A percentile compares a stretch with the other conserved stretches of the same genome.
These are phyloP conservation scores for Diaporthe sp. DNA, from an alignment of 2,329 filamentous ascomycete genomes.

Conservation along the genomic window DNA sequence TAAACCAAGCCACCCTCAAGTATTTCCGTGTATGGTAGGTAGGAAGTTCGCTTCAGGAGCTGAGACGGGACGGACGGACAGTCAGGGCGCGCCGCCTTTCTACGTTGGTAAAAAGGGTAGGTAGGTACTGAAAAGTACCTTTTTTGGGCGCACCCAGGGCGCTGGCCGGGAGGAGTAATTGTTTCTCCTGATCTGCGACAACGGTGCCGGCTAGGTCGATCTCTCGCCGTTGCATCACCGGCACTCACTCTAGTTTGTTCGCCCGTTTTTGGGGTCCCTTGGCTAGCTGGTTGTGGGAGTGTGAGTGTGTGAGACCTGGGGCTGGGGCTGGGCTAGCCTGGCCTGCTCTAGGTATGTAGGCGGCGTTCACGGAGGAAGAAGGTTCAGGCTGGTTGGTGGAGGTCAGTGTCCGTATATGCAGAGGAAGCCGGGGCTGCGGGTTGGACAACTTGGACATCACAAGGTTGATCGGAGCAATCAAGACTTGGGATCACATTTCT, in stretches of 20 bases:
- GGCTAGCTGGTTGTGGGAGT: too few relatives aligned
- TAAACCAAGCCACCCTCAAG: too few relatives aligned
- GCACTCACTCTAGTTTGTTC: too few relatives aligned
- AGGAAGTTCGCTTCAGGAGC: too few relatives aligned
- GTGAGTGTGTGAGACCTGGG: background rate
- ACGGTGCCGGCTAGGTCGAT: background rate
- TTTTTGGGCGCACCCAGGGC: background rate
- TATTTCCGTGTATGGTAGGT: too few relatives aligned
- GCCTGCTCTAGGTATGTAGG: background rate
- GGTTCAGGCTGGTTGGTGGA: background rate
- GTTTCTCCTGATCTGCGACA: background rate
- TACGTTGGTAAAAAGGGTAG: too few relatives aligned
- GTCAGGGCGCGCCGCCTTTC: too few relatives aligned
- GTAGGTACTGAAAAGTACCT: background rate
- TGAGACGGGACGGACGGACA: background rate
- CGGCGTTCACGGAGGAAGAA: background rate
- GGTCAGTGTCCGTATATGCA: background rate
- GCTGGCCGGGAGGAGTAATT: background rate
- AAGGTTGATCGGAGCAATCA: background rate
- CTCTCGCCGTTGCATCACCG: background rate
- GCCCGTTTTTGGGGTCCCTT: too few relatives aligned
- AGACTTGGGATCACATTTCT: too few relatives aligned
- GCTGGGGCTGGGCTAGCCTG: background rate
- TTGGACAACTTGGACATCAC: background rate
- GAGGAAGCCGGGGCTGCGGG: too few relatives aligned